Evolutionary conservation across 495 filamentous ascomycete species (phyloP), one percentile per base, ranked within the genome.

Genomic region (Aspergillus panamensis): DNA sequence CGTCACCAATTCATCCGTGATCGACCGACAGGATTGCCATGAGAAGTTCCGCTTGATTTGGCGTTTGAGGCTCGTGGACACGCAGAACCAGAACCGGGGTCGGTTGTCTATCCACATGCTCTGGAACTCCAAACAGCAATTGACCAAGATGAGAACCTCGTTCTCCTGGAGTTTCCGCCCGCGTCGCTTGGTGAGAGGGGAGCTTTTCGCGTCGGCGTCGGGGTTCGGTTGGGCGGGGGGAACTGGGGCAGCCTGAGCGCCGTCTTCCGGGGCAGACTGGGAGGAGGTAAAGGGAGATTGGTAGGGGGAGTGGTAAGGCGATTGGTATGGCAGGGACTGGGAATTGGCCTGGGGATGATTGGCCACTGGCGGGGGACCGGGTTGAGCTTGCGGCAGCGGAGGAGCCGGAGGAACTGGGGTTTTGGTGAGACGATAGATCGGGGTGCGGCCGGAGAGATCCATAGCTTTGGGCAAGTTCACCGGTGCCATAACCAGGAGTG

Each of bases 1-100:
- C 0, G 35, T 19, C n/a, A 54, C 50, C 45, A 53, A 43, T n/a
- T 59, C 57, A 31, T 53, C 51, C 40, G 54, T 32, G 8, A 59
- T 59, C 35, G 49, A 50, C 14, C 44, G 57, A 50, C 57, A 59
- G 1, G 50, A 54, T 32, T 59, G 57, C 43, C 43, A 59, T 8
- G 57, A 53, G 50, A 59, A 59, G 14, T 54, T 59, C n/a, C 57
- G 42, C 51, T 54, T 53, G 43, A 54, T 59, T n/a, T 49, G 50
- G 13, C 51, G 50, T 17, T 59, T 59, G 16, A 59, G 44, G 21
- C 51, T 59, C 0, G 51, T 48, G 5, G 50, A 42, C 3, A 59
- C 57, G n/a, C 43, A 53, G 43, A 39, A 49, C 57, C 57, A 59
- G 31, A 59, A 59, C 9, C 57, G 57, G 19, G 31, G 6, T 0